Evolutionary conservation across 2,329 filamentous ascomycete genomes (phyloP), one percentile per base, ranked within the genome.

Genomic region (Xylaria sp.): DNA sequence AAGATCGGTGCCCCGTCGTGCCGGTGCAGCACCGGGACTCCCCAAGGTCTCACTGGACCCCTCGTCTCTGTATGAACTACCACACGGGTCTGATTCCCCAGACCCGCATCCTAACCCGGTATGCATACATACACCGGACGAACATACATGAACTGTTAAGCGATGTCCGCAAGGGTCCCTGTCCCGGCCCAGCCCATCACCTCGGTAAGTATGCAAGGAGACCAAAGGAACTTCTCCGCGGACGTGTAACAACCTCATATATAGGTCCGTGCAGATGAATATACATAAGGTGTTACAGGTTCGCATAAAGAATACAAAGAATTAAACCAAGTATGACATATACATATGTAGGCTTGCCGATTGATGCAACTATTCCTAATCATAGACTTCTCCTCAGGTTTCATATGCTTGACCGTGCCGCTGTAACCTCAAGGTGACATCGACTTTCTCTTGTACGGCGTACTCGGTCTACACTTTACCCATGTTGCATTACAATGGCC

Each of bases 1-100:
- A 42, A 63, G 57, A 50, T 55, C 49, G 37, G 61, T 52, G 45
- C 45, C 50, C 50, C 49, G 37, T 42, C 62, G 17, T 55, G 50
- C 38, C 47, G 42, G 38, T 55, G 52, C 40, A 40, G 14, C 55
- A 33, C 47, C 55, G 23, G 42, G 49, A 33, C 47, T n/a, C 43
- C 23, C 52, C 25, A 57, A 37, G 55, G 38, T 38, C 6, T 43
- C 31, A 35, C 37, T 40, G 45, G 17, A n/a, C n/a, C 45, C 31
- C 57, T 21, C 38, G 17, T 49, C 47, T 42, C 9, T 40, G 53
- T 46, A 52, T 57, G 47, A 52, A 52, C 47, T 17, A 25, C 45
- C 51, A 51, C 50, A 42, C 45, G 28, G 50, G 19, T 56, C 38
- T 21, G 17, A 6, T 45, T 43, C 15, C n/a, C 43, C 33, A 56